Percentiles rank a stretch among this genome's conserved stretches.
Conservation (phyloP, 176 grass and related monocot genomes). For the Leersia perrieri region DNA sequence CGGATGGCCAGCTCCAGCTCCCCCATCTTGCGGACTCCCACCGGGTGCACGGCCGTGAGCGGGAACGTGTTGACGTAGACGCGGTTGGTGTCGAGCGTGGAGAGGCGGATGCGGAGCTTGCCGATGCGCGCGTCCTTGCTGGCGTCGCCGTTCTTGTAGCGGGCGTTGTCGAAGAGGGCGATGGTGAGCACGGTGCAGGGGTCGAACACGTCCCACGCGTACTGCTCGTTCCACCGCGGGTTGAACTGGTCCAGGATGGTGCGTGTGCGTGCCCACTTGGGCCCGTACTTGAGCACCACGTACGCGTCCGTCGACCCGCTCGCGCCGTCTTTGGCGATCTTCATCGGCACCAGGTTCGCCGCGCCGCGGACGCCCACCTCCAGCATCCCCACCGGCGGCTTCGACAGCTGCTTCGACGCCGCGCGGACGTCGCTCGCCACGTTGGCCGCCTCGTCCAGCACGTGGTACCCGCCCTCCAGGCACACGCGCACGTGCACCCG, state of each 20-base stretch:
- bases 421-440: conserved; percentile 95
- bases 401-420: conserved; percentile 91
- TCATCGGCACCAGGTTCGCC: conserved; percentile 89
- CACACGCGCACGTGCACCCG: conserved; percentile 86
- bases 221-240: conserved; percentile 98
- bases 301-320: conserved; percentile 89
- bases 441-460: conserved; percentile 92
- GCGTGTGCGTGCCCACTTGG: conserved; percentile 93
- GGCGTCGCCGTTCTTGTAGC: conserved; percentile 50
- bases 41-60: conserved; percentile 71
- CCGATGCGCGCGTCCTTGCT: conserved; percentile 69
- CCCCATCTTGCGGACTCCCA: conserved; percentile 94
- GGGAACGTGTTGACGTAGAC: conserved; percentile 64
- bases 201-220: conserved; percentile 97
- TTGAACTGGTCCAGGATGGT: conserved; percentile 98
- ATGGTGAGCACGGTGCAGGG: conserved; percentile 96
- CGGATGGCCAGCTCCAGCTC: conserved; percentile 92
- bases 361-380: conserved; percentile 91
- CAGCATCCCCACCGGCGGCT: conserved; percentile 85
- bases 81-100: conserved; percentile 84
- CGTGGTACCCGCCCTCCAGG: conserved; percentile 97
- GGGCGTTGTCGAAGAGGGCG: conserved; percentile 91
- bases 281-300: conserved; percentile 93
- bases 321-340: conserved; percentile 70
- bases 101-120: conserved; percentile 87